phyloP scores from a whole-genome alignment of 148 eudicot genomes.

The Camellia granthamiana region DNA sequence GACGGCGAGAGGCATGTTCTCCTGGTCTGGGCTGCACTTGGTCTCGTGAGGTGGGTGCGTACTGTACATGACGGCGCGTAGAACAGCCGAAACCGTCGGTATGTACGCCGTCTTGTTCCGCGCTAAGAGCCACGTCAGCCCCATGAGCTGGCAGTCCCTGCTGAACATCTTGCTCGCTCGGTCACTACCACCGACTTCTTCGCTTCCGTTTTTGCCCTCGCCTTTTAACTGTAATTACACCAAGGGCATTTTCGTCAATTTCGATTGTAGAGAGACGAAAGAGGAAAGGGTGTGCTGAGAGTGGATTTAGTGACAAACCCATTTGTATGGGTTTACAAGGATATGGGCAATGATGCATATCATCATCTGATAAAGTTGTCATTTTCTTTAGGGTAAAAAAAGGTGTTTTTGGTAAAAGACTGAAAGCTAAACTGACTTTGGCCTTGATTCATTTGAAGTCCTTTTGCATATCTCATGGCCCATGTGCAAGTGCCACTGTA shows the following conservation, averaged over 20 bases:
- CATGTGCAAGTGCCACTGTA: too few species aligned
- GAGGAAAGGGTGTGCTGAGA: too few species aligned
- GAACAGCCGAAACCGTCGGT: constrained; percentile 89
- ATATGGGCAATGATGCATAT: too few species aligned
- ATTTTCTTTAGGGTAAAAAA: background rate
- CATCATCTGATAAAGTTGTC: background rate
- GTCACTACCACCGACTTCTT: constrained; percentile 13
- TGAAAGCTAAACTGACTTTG: too few species aligned
- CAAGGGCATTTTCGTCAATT: constrained; percentile 14
- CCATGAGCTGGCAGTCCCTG: constrained; percentile 85
- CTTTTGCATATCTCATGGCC: too few species aligned
- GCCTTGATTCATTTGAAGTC: too few species aligned
- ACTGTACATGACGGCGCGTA: constrained; percentile 93
- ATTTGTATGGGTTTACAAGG: too few species aligned
- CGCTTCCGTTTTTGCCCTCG: constrained; percentile 49
- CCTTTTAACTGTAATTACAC: constrained; percentile 49
- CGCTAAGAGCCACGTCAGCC: constrained; percentile 89
- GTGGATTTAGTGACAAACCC: too few species aligned
- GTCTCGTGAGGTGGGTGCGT: constrained; percentile 68
- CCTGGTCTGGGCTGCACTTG: constrained; percentile 92
- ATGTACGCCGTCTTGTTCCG: constrained; percentile 87
- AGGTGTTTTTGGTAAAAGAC: background rate
- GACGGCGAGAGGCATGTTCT: constrained; percentile 97
- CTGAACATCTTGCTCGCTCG: constrained; percentile 65
- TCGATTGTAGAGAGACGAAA: background rate